phyloP scores from a whole-genome alignment of 2,329 filamentous ascomycete species.

The Cladosporium sp. region DNA sequence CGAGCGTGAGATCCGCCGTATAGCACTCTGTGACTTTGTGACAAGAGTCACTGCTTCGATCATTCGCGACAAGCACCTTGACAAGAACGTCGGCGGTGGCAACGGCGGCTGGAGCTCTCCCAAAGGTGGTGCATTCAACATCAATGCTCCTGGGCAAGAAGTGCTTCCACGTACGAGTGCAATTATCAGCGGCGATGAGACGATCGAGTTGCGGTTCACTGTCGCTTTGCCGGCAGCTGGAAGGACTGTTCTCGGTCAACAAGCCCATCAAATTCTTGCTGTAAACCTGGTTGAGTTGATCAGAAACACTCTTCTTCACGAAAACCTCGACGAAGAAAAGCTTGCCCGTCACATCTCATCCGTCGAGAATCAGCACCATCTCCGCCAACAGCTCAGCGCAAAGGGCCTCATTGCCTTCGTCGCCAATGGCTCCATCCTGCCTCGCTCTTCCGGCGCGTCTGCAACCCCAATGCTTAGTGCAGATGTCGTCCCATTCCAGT shows the following conservation, averaged over 20 bases:
- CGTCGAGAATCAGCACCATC: conserved; percentile 30
- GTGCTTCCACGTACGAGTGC: conserved; percentile 35
- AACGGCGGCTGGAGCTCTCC: conserved; percentile 32
- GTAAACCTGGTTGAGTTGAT: conserved; percentile 32
- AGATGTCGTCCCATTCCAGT: conserved; percentile 30
- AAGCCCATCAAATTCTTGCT: conserved; percentile 31
- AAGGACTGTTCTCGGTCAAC: conserved; percentile 21
- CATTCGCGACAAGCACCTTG: conserved; percentile 29
- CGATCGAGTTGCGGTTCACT: conserved; percentile 35
- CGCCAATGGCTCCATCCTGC: conserved; percentile 34
- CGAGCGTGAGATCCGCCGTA: conserved; percentile 23
- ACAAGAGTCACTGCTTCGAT: conserved; percentile 28
- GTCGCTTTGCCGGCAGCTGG: conserved; percentile 28
- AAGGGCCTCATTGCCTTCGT: conserved; percentile 33
- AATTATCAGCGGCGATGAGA: conserved; percentile 24
- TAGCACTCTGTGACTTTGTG: conserved; percentile 32
- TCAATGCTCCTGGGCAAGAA: conserved; percentile 34
- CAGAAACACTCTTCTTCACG: conserved; percentile 23
- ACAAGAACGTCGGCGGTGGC: conserved; percentile 22
- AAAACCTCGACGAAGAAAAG: conserved; percentile 24
- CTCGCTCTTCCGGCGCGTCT: conserved; percentile 32
- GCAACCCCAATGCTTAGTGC: conserved; percentile 27
- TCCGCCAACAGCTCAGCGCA: conserved; percentile 27
- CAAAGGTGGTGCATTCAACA: conserved; percentile 36
- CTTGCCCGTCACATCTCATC: conserved; percentile 30